These are phyloP conservation scores for Pontederia crassipes DNA, from an alignment of 176 grass and related monocot species.

Conservation along the genomic window DNA sequence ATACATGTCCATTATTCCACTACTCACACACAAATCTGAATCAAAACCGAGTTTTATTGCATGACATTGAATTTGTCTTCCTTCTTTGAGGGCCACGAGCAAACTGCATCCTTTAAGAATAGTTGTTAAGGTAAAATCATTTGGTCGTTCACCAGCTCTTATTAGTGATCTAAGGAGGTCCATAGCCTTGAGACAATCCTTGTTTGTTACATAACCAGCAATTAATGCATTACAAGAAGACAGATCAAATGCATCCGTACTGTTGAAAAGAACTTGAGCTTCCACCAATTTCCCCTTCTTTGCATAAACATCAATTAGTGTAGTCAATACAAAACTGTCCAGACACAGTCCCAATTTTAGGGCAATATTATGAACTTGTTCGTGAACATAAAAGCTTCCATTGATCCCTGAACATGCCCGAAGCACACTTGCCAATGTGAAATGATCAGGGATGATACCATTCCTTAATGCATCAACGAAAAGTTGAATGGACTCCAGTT, in stretches of 20 bases:
- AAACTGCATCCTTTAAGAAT: constrained; percentile 20
- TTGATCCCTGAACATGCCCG: constrained; percentile 15
- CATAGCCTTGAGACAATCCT: not conserved
- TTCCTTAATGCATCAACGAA: constrained; percentile 14
- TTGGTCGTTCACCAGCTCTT: constrained; percentile 12
- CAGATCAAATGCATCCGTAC: constrained; percentile 21
- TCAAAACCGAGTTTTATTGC: constrained; percentile 16
- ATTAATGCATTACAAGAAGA: constrained; percentile 16
- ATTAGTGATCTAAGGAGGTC: constrained; percentile 16
- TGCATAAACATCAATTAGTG: constrained; percentile 19
- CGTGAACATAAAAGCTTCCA: not conserved
- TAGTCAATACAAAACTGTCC: constrained; percentile 21
- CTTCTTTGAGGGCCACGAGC: constrained; percentile 11
- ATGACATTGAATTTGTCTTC: constrained; percentile 7
- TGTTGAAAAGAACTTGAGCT: constrained; percentile 13
- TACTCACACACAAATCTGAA: constrained; percentile 21
- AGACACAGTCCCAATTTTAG: constrained; percentile 6
- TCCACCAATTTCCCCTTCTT: constrained; percentile 16
- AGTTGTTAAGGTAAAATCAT: constrained; percentile 21
- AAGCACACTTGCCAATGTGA: constrained; percentile 23
- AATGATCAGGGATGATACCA: constrained; percentile 19
- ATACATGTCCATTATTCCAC: constrained; percentile 18
- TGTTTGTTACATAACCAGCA: constrained; percentile 14
- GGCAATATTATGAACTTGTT: constrained; percentile 19
- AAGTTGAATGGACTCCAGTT: constrained; percentile 6